Evolutionary conservation across 371 early-diverging fungal species (phyloP).

Genomic region (Syncephalastrum sp.): DNA sequence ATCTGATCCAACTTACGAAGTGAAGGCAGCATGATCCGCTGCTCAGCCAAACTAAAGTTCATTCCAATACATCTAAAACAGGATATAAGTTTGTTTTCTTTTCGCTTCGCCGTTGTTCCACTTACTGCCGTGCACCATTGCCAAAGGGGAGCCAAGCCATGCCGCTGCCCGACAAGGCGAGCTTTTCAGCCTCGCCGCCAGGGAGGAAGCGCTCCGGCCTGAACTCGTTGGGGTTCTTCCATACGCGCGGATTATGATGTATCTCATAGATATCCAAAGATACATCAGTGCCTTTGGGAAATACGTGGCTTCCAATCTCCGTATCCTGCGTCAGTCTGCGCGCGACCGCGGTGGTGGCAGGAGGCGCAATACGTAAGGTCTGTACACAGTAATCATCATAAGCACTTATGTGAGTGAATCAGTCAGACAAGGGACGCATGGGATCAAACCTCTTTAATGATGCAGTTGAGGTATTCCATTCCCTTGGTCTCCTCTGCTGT

Average conservation of each 20-base stretch:
- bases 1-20: conserved; percentile 11
- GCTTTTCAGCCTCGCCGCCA: not conserved
- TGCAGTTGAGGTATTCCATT: conserved; percentile 16
- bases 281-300: not conserved
- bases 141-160: conserved; percentile 43
- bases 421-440: too few relatives aligned
- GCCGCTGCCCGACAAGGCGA: not conserved
- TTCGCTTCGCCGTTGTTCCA: too few relatives aligned
- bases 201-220: conserved; percentile 16
- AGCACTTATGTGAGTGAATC: not conserved
- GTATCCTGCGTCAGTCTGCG: not conserved
- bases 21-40: conserved; percentile 16
- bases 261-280: conserved; percentile 5
- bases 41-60: conserved; percentile 21
- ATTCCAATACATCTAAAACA: conserved; percentile 20
- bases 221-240: conserved; percentile 16
- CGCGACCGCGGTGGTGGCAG: not conserved
- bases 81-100: too few relatives aligned
- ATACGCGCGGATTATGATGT: conserved; percentile 21
- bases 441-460: conserved; percentile 25
- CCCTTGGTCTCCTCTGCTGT: conserved; percentile 17
- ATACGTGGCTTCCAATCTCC: not conserved
- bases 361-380: not conserved
- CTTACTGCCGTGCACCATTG: conserved; percentile 41
- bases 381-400: not conserved